Conservation (phyloP, 768 basidiomycete genomes). For the Boletus tomentosulus region DNA sequence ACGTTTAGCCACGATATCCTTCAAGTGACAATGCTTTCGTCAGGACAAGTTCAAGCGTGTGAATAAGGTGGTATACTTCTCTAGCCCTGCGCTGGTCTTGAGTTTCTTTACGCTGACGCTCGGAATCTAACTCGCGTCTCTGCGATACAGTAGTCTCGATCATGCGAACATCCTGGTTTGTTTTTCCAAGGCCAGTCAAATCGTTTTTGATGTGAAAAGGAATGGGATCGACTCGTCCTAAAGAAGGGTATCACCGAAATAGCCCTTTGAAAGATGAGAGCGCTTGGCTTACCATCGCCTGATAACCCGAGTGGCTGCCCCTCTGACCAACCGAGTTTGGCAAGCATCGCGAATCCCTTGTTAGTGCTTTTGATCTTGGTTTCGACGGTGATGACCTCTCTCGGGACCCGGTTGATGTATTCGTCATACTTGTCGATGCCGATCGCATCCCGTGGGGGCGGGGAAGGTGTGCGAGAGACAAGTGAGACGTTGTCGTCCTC, state of each 20-base stretch:
- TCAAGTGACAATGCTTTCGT: not conserved
- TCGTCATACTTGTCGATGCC: conserved; percentile 69
- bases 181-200: conserved; percentile 75
- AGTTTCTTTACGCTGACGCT: conserved; percentile 75
- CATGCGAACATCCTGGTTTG: conserved; percentile 74
- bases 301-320: conserved; percentile 75
- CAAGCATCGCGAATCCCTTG: conserved; percentile 75
- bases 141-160: conserved; percentile 83
- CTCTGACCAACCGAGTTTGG: conserved; percentile 80
- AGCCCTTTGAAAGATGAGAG: not conserved
- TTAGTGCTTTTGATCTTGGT: conserved; percentile 77
- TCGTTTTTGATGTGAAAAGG: conserved; percentile 80
- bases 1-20: conserved; percentile 64
- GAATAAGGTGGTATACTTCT: conserved; percentile 47
- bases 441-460: conserved; percentile 44
- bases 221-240: conserved; percentile 79
- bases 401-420: conserved; percentile 45
- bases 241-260: not conserved
- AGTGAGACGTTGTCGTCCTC: conserved; percentile 71
- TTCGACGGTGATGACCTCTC: conserved; percentile 74
- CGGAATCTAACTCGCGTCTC: conserved; percentile 75
- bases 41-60: conserved; percentile 4
- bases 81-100: conserved; percentile 70
- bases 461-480: conserved; percentile 76
- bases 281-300: conserved; percentile 54